phyloP scores from a whole-genome alignment of 305 asterid species.

The Fraxinus floribunda region DNA sequence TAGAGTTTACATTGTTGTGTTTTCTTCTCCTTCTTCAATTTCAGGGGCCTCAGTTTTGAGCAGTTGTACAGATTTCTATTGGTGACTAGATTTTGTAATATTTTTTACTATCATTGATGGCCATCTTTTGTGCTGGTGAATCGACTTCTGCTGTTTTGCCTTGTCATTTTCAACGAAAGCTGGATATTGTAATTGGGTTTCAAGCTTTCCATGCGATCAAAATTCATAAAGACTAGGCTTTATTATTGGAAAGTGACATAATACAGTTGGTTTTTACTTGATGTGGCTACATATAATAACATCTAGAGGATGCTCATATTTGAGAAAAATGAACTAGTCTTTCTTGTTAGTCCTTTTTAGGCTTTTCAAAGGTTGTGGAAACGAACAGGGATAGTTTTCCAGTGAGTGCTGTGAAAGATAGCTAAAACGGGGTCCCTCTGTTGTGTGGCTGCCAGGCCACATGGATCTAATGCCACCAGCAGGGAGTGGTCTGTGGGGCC shows the following conservation, averaged over 20 bases:
- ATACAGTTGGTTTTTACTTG: background rate
- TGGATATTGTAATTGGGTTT: background rate
- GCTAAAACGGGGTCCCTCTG: constrained; percentile 99
- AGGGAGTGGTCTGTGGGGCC: constrained; percentile 95
- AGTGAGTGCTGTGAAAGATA: constrained; percentile 56
- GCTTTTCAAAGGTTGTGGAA: constrained; percentile 29
- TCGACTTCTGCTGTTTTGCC: background rate
- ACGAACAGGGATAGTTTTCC: constrained; percentile 28
- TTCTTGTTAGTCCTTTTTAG: constrained; percentile 6
- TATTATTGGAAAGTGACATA: background rate
- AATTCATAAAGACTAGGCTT: background rate
- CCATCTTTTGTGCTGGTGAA: background rate
- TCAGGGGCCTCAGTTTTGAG: constrained; percentile 15
- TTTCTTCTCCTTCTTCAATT: constrained; percentile 4
- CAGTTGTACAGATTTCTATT: constrained; percentile 6
- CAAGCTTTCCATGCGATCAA: background rate
- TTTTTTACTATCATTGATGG: background rate
- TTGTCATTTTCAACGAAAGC: background rate
- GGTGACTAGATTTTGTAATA: background rate
- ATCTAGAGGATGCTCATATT: constrained; percentile 2
- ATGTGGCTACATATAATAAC: background rate
- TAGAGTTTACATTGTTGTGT: background rate
- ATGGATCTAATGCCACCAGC: constrained; percentile 81
- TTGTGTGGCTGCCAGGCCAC: constrained; percentile 99
- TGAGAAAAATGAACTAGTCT: constrained; percentile 12